phyloP scores from a whole-genome alignment of 495 filamentous ascomycete genomes.

The Penicillium malachiteum region DNA sequence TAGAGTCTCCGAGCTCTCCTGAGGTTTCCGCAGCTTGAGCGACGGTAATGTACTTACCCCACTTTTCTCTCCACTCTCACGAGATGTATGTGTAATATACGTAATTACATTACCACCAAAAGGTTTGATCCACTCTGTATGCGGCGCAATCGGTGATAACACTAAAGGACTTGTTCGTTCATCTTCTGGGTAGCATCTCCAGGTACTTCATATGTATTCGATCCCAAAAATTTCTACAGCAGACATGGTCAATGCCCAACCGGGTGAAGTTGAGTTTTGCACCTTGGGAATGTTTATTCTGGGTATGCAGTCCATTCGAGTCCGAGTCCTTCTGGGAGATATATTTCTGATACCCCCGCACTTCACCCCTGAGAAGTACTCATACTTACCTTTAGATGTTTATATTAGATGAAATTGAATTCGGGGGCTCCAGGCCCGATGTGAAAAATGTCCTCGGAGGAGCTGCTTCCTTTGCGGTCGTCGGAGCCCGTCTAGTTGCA shows the following conservation, averaged over 20 bases:
- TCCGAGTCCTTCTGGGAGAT: neutral
- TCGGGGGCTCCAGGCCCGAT: constrained; percentile 51
- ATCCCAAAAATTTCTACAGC: constrained; percentile 17
- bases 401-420: constrained; percentile 83
- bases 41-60: constrained; percentile 9
- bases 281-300: constrained; percentile 97
- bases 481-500: constrained; percentile 87
- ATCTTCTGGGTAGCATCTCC: neutral
- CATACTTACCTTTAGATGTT: constrained; percentile 6
- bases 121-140: neutral
- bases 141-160: constrained; percentile 1
- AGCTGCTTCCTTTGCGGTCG: constrained; percentile 78
- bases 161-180: constrained; percentile 7
- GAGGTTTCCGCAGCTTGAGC: constrained; percentile 20
- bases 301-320: constrained; percentile 63
- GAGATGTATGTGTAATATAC: constrained; percentile 10
- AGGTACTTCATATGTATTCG: neutral
- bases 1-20: constrained; percentile 15
- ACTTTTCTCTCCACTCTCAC: constrained; percentile 8
- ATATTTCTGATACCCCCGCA: constrained; percentile 6
- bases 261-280: constrained; percentile 64
- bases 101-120: constrained; percentile 18
- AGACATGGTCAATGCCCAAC: neutral
- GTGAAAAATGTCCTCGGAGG: constrained; percentile 78
- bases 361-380: constrained; percentile 21